Evolutionary conservation across 441 rosid genomes (phyloP), one percentile per base, ranked within the genome.

Genomic region (Gossypium davidsonii): DNA sequence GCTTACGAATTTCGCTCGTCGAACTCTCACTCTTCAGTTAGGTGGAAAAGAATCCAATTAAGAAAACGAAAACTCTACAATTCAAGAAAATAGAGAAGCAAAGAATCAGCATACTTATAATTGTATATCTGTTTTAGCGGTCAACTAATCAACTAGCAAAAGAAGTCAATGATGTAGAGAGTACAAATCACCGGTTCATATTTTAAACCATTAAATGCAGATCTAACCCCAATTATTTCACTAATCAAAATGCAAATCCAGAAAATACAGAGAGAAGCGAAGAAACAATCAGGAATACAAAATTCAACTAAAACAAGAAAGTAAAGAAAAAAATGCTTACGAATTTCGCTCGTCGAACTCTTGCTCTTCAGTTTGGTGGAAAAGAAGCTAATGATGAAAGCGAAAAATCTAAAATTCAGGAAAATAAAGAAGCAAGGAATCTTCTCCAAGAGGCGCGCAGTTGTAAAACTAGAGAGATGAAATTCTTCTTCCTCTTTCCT

Each of bases 1-100:
- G 72, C 72, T 68, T 68, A 68, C 72, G 72, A 4, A 15, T 68
- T 68, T 15, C 44, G 44, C 46, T 68, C 25, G 58, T 10, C 15
- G 25, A 51, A 15, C 10, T 25, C 12, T 15, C 18, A 23, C 25
- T 9, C 4, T 26, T 48, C 28, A 44, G 68, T 49, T 73, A 31
- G 44, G 25, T 9, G 2, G 42, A 11, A 23, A 51, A 51, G 39
- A 28, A 34, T 25, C n/a, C 26, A 59, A 49, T 3, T 68, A 11
- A 1, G 15, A 75, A 37, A 62, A 37, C 12, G 8, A 34, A 2
- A 52, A 23, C 3, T 51, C 46, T 51, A 15, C 17, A 53, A 9
- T 17, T 34, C 60, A 15, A 15, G 73, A 53, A 31, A 31, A 18
- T 6, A 11, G 39, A 70, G 34, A 37, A 70, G 64, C 42, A 34